phyloP scores from a whole-genome alignment of 2,329 filamentous ascomycete genomes.

The Fusarium nelsonii region DNA sequence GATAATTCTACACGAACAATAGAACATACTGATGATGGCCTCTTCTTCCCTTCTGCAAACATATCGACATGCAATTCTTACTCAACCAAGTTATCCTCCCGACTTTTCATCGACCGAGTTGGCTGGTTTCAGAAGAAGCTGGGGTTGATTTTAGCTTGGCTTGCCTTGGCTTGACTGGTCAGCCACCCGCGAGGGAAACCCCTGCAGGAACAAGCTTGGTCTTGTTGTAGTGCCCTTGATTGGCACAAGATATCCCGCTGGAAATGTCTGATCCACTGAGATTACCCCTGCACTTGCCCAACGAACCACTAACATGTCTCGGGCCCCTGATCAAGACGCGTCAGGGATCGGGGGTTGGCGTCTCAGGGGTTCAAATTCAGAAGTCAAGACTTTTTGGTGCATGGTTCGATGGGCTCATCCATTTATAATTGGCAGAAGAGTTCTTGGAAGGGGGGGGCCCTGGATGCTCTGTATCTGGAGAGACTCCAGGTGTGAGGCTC shows the following conservation, averaged over 20 bases:
- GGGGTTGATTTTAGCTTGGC: constrained; percentile 36
- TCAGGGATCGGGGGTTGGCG: constrained; percentile 25
- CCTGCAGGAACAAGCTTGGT: constrained; percentile 32
- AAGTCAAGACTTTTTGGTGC: constrained; percentile 7
- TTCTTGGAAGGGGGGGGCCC: constrained; percentile 8
- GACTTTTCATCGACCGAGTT: background rate
- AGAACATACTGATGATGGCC: background rate
- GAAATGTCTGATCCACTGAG: background rate
- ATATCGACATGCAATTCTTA: constrained; percentile 1
- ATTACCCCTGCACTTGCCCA: background rate
- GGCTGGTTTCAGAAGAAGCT: constrained; percentile 45
- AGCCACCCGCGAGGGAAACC: constrained; percentile 28
- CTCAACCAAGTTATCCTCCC: constrained; percentile 22
- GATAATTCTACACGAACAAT: background rate
- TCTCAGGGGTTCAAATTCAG: constrained; percentile 40
- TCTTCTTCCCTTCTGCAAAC: background rate
- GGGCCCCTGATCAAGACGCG: constrained; percentile 22
- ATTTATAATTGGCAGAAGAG: constrained; percentile 13
- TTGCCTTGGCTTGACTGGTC: constrained; percentile 27
- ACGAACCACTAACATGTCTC: constrained; percentile 22
- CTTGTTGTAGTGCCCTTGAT: constrained; percentile 7
- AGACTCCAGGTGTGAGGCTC: constrained; percentile 36
- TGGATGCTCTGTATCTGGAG: constrained; percentile 9
- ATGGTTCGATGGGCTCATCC: constrained; percentile 36
- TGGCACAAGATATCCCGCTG: constrained; percentile 11